A percentile compares a stretch with the other conserved stretches of the same genome.
phyloP scores from a whole-genome alignment of 2,329 filamentous ascomycete species.

The Arthrinium phaeospermum region DNA sequence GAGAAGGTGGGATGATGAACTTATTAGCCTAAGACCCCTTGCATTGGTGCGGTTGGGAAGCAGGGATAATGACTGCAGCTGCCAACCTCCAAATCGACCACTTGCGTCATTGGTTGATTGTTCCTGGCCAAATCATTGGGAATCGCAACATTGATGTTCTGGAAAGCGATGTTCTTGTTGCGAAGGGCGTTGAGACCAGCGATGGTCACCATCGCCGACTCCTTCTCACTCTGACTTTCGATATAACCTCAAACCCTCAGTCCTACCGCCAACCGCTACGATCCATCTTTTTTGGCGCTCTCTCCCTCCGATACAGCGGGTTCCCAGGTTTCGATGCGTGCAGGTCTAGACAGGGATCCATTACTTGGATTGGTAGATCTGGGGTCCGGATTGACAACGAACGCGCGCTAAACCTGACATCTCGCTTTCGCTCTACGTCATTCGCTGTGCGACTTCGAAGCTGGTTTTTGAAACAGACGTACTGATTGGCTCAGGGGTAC shows the following conservation, averaged over 20 bases:
- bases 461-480: constrained; percentile 1
- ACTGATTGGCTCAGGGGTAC: constrained; percentile 3
- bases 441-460: constrained; percentile 5
- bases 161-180: neutral
- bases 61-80: neutral
- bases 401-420: constrained; percentile 12
- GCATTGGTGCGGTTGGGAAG: constrained; percentile 1
- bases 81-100: constrained; percentile 1
- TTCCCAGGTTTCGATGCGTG: neutral
- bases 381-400: constrained; percentile 6
- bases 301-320: neutral
- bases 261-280: neutral
- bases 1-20: constrained; percentile 6
- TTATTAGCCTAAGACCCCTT: neutral
- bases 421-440: constrained; percentile 5
- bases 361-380: constrained; percentile 9
- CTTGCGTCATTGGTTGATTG: constrained; percentile 3
- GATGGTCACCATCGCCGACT: neutral
- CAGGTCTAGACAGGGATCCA: constrained; percentile 1
- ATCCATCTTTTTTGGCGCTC: neutral
- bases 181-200: neutral
- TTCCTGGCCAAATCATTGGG: neutral
- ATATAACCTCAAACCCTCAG: neutral
- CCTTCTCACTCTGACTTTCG: neutral
- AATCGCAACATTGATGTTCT: neutral